phyloP scores from a whole-genome alignment of 306 rosid genomes.

The Comarum palustre region DNA sequence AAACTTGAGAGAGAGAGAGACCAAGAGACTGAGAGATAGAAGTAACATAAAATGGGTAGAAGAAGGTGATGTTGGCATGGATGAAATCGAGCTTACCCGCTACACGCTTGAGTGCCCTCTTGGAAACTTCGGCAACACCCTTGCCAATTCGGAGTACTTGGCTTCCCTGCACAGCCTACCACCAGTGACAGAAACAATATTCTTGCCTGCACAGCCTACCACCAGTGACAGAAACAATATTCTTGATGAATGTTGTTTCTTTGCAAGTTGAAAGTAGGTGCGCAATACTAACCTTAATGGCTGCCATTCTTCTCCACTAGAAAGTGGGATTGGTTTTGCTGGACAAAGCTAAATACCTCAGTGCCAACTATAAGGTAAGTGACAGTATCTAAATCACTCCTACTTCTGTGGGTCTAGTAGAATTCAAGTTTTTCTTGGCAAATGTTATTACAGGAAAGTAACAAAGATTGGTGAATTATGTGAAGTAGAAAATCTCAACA shows the following conservation, averaged over 20 bases:
- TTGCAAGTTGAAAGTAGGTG: not conserved
- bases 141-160: constrained; percentile 19
- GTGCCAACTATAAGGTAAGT: constrained; percentile 34
- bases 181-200: no score
- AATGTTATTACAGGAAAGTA: constrained; percentile 26
- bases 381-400: not conserved
- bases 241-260: no score
- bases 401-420: not conserved
- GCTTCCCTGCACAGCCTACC: constrained; percentile 28
- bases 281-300: not conserved
- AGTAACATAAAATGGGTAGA: not conserved
- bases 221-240: constrained; percentile 3
- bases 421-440: not conserved
- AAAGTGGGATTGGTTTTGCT: constrained; percentile 25
- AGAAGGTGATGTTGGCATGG: constrained; percentile 31
- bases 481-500: constrained; percentile 32
- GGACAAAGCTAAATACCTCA: constrained; percentile 31
- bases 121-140: constrained; percentile 15
- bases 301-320: not conserved
- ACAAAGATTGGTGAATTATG: constrained; percentile 35
- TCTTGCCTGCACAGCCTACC: no score
- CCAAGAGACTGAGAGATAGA: not conserved
- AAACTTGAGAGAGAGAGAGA: not conserved
- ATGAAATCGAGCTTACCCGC: constrained; percentile 28
- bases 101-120: constrained; percentile 24